Base-by-base conservation (phyloP, 345 rosid species). In the Salix caprea region DNA sequence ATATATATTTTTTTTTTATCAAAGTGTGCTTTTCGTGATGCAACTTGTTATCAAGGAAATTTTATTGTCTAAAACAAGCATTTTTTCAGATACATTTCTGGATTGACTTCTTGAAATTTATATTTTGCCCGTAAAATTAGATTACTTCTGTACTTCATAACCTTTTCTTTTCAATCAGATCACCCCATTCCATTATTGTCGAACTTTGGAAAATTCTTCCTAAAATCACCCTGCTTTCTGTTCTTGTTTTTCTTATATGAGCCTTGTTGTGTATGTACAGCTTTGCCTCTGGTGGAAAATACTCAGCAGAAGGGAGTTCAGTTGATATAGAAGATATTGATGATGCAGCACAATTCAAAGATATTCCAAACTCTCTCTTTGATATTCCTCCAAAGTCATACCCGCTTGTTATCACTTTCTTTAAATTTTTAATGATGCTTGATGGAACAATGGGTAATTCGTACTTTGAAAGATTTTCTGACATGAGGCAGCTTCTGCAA, bases 341-440 rank as follows among this genome's bases (percentile, higher is more conserved):
- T 36, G 84, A 65, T 67, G 76, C 68, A 1, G 77, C 79, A 34
- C 77, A 77, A 23, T 90, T 87, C 74, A 77, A 82, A 71, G 86
- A 82, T 60, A 82, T 85, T 8, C 88, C 87, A 0, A 85, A 90
- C 78, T 84, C 90, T 1, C 82, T 90, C 39, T 52, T 69, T 26
- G 86, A 78, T 18, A 76, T 86, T 69, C 80, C 85, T 36, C 44
- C 77, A 2, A 52, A 68, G 37, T 68, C 75, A 10, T 90, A 72
- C 73, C 93, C 91, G n/a, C 88, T 90, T 32, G 78, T 87, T 18
- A 82, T 90, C 66, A 87, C 93, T 34, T 88, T 88, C 61, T 74
- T 67, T 6, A 90, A 86, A 78, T 86, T 90, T 69, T 56, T 90
- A 77, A 81, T 84, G 84, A 90, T 88, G 91, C 88, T 90, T 60